Evolutionary conservation across 2,329 filamentous ascomycete genomes (phyloP), one percentile per base, ranked within the genome.

Genomic region (Elsinoe ampelina): DNA sequence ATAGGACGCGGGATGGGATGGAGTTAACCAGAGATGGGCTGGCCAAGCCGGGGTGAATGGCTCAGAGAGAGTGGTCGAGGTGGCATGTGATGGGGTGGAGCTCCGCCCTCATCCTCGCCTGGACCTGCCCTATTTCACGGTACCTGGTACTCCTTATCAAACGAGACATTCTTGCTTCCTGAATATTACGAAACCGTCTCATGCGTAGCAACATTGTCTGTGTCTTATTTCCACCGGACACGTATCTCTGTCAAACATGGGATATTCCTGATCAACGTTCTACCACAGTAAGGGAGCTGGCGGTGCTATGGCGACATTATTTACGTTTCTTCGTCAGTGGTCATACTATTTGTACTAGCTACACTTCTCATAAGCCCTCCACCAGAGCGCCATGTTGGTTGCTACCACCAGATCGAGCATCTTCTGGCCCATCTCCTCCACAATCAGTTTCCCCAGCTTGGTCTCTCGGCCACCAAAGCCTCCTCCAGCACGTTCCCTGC

Each of bases 371-470:
- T 90, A 96, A 3, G 87, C 83, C 64, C 84, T 84, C 91, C 92
- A 97, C 89, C 91, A 98, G 13, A 97, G 75, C 1, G 87, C 89
- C 72, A 98, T 81, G 67, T 95, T 96, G 10, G 90, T 87, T 3
- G 92, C 89, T 17, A 98, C 89, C 0, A 95, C 77, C 58, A 98
- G 71, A 75, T 98, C 93, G 65, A 97, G 72, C 92, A 98, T 97
- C 75, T 86, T 95, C 62, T 95, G 73, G 0, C 93, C 93, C 65
- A 95, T 91, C 57, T 92, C 84, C 63, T 90, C 82, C 36, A 98
- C 80, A 54, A 97, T 89, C 54, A 98, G 74, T 72, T 97, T 98
- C 0, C 92, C 93, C 64, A 98, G 75, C 74, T 98, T 98, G 2
- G 89, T 91, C 65, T 88, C 82, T 69, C 88, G 90, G 0, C 92